phyloP scores from a whole-genome alignment of 768 basidiomycete species.

The Tulasnella calospora region DNA sequence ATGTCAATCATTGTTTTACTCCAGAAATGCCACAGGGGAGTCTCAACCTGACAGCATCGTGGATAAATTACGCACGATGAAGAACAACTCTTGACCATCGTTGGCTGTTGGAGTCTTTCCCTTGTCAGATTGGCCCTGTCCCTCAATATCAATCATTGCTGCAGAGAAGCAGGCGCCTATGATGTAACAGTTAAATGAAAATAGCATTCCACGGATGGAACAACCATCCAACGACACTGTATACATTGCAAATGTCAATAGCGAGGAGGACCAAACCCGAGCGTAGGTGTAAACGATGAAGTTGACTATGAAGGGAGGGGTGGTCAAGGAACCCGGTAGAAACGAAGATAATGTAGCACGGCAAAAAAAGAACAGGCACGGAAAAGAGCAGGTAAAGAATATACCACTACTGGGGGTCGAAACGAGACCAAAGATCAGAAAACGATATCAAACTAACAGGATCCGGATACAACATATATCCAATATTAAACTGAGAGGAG shows the following conservation, averaged over 20 bases:
- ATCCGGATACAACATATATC: not conserved
- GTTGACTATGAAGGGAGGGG: not conserved
- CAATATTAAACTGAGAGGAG: not conserved
- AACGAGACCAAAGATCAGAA: not conserved
- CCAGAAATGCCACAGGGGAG: constrained; percentile 50
- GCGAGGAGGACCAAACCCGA: not conserved
- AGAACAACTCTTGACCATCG: constrained; percentile 61
- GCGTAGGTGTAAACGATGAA: not conserved
- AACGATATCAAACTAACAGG: not conserved
- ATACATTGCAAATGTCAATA: not conserved
- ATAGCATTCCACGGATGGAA: not conserved
- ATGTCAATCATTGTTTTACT: not conserved
- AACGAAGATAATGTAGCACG: not conserved
- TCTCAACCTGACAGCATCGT: constrained; percentile 58
- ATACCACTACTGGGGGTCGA: not conserved
- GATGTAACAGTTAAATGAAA: not conserved
- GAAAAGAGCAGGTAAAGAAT: not conserved
- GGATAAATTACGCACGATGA: constrained; percentile 69
- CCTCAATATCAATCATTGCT: not conserved
- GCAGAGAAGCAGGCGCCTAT: not conserved
- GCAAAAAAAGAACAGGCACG: not conserved
- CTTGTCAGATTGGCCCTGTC: not conserved
- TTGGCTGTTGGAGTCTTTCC: not conserved
- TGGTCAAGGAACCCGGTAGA: not conserved
- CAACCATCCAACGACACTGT: not conserved